Base-by-base conservation (phyloP, 129 eudicot genomes). In the Tanacetum coccineum region DNA sequence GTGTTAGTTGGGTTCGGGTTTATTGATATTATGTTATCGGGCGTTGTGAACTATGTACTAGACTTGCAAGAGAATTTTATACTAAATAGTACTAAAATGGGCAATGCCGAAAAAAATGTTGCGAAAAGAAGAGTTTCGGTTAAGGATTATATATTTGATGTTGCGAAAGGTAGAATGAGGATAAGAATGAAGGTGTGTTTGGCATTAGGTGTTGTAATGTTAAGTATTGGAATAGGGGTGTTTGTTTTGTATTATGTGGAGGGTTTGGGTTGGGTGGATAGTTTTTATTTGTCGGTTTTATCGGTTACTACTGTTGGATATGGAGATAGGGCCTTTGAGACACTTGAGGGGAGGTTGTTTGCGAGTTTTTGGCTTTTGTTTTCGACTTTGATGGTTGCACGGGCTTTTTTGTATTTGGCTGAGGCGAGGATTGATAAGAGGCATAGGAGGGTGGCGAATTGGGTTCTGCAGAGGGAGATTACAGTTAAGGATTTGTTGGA, bases 231-330 rank as follows among this genome's bases (percentile, higher is more conserved):
- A 9, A 45, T 85, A 4, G 91, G 91, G 54, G 66, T 79, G 6
- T 0, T 77, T 5, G 75, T 82, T 2, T 71, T 82, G 73, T 70
- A 70, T 47, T 61, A 13, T 12, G 72, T 82, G 4, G 91, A 85
- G 70, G 9, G 19, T 0, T 45, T 85, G 72, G 40, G 47, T 64
- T 66, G 69, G 70, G 54, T 85, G 42, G 91, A 85, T 74, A 73
- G 85, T 5, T 25, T 85, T 4, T 85, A 85, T 51, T 55, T 82
- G 10, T 79, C 87, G 2, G 87, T 75, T 3, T 59, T 80, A 22
- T 82, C 91, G 0, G 87, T 85, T 6, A 85, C 91, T 1, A 85
- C 91, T 0, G 85, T 85, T 58, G 91, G 91, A 1, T 85, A 85
- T 67, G 91, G 91, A 19, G 91, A 85, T 66, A 74, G 74, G 44